These are phyloP conservation scores for Triadica sebifera DNA, from an alignment of 345 rosid genomes.

Conservation along the genomic window DNA sequence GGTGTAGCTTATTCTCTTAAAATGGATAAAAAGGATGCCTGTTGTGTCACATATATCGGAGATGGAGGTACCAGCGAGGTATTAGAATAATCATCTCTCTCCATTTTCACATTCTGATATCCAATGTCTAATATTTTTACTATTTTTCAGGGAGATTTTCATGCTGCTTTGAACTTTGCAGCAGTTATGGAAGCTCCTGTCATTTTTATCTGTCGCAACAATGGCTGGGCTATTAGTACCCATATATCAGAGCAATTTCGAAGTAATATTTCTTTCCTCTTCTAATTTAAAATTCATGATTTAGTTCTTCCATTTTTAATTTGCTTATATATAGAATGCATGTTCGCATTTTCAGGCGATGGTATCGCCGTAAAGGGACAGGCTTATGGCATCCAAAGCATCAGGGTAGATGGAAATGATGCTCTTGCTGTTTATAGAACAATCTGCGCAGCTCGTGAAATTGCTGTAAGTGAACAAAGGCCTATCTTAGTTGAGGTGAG, in stretches of 20 bases:
- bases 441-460: conserved; percentile 63
- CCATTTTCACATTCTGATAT: background rate
- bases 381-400: conserved; percentile 80
- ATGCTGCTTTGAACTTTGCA: conserved; percentile 70
- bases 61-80: conserved; percentile 91
- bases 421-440: conserved; percentile 82
- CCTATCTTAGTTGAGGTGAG: conserved; percentile 83
- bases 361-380: conserved; percentile 78
- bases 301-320: background rate
- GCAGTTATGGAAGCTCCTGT: conserved; percentile 80
- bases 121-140: conserved; percentile 9
- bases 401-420: conserved; percentile 89
- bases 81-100: background rate
- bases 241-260: conserved; percentile 79
- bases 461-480: conserved; percentile 63
- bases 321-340: background rate
- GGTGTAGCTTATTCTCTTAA: conserved; percentile 86
- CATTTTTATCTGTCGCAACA: conserved; percentile 77
- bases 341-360: conserved; percentile 46
- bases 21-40: conserved; percentile 77
- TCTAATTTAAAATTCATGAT: background rate
- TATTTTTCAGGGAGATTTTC: conserved; percentile 70
- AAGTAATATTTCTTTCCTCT: conserved; percentile 35
- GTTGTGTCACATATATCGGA: conserved; percentile 67
- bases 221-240: conserved; percentile 92